phyloP scores from a whole-genome alignment of 2,329 filamentous ascomycete genomes.

The Xylogone sp. region DNA sequence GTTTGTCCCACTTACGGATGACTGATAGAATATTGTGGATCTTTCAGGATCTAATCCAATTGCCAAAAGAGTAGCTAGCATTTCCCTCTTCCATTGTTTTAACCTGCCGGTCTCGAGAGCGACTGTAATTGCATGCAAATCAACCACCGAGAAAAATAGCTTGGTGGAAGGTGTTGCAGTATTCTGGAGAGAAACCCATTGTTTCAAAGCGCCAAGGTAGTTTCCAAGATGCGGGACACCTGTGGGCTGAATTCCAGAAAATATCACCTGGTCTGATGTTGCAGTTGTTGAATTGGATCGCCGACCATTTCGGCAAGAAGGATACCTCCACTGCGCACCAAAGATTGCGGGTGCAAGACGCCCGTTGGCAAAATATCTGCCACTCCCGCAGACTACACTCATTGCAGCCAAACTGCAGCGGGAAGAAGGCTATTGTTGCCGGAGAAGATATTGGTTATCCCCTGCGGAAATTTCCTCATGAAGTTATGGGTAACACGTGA shows the following conservation, averaged over 20 bases:
- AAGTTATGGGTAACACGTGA: neutral
- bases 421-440: neutral
- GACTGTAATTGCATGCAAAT: constrained; percentile 88
- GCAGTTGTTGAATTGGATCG: constrained; percentile 1
- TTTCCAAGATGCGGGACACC: constrained; percentile 93
- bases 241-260: constrained; percentile 96
- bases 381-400: neutral
- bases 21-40: constrained; percentile 80
- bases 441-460: neutral
- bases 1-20: constrained; percentile 50
- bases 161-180: constrained; percentile 51
- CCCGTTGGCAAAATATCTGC: neutral
- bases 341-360: neutral
- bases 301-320: neutral
- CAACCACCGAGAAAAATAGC: constrained; percentile 83
- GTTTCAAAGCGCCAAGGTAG: constrained; percentile 82
- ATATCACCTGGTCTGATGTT: constrained; percentile 52
- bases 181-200: constrained; percentile 82
- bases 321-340: neutral
- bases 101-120: constrained; percentile 63
- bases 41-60: constrained; percentile 77
- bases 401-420: neutral
- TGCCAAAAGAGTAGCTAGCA: constrained; percentile 76
- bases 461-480: neutral
- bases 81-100: constrained; percentile 64